Base-by-base conservation (phyloP, 2,329 filamentous ascomycete species). In the Aspergillus ochraceus region DNA sequence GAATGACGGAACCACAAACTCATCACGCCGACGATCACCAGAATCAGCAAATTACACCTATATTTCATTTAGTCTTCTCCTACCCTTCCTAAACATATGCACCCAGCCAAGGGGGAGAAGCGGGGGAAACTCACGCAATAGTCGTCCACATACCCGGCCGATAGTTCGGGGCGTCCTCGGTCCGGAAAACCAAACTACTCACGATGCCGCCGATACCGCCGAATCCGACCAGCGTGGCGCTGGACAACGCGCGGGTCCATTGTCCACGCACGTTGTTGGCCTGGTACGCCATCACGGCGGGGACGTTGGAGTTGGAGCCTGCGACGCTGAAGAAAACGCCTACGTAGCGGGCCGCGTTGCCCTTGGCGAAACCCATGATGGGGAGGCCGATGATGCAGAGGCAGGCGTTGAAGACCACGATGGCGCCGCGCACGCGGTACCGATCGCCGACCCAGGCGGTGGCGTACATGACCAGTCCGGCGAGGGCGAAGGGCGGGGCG, bases 241-340 rank as follows among this genome's bases (percentile, higher is more conserved):
- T 90, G 73, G 86, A 88, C 66, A 94, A 87, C 1, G 90, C 90
- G 54, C 91, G 86, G 79, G 93, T 95, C 90, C 91, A 95, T 77
- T 94, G 90, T 0, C 90, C 91, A 57, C 90, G 87, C 70, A 95
- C 88, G 75, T 95, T 95, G 78, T 94, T 95, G 46, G 90, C 90
- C 78, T 93, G 91, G 79, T 91, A 94, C 0, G 90, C 84, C 79
- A 96, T 86, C 29, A 30, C 26, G 29, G 57, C 46, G 11, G 57
- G 57, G 26, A 95, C 81, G 71, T 95, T 95, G 65, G 88, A 84
- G 74, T 92, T 92, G 65, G 88, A 86, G 12, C 90, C 91, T 0
- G 89, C 88, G 0, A 89, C 88, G 29, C 86, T 83, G 50, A 93
- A 78, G 79, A 93, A 93, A 56, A 92, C 83, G 56, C 90, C 90